Base-by-base conservation (phyloP, 352 stramenopile species). In the Globisporangium barbulae region DNA sequence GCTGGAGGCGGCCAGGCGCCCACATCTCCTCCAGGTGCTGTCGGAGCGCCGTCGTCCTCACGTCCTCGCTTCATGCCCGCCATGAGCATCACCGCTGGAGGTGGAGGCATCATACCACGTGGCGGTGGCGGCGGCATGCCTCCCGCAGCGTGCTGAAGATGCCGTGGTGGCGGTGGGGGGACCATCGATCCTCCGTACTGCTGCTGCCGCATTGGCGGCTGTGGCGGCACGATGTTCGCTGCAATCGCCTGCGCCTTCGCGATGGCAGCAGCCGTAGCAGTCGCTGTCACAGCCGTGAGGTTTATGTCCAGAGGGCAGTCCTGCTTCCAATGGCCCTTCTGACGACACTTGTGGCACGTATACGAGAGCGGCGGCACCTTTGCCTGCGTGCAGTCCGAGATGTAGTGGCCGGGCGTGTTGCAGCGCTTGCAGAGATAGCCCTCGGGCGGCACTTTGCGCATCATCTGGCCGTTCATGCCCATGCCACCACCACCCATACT, bases 311-410 rank as follows among this genome's bases (percentile, higher is more conserved):
- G 82, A 1, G 86, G 86, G 42, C 86, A 95, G 59, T 95, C 86
- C 58, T 93, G 85, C 69, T 95, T 95, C 86, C 86, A 95, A 61
- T 95, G 86, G 28, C 86, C 86, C 59, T 95, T 95, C 59, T 95
- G 86, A 3, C 86, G 84, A 25, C 86, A 95, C 58, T 93, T 93
- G 74, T 95, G 86, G 68, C 86, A 95, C 47, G 83, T 91, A 64
- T 95, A 95, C 44, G 77, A 87, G 54, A 78, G 70, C 25, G 86
- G 86, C 4, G 86, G 86, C 37, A 93, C 83, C 64, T 95, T 95
- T 17, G 86, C 74, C 67, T 95, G 78, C 25, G 84, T 89, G 59
- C 86, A 95, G 61, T 95, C 86, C 39, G 83, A 91, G 59, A 95
- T 93, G 71, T 92, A 95, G 75, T 95, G 86, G 1, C 86, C 86